phyloP scores from a whole-genome alignment of 192 early-diverging fungal species.

The Umbelopsis isabellina region DNA sequence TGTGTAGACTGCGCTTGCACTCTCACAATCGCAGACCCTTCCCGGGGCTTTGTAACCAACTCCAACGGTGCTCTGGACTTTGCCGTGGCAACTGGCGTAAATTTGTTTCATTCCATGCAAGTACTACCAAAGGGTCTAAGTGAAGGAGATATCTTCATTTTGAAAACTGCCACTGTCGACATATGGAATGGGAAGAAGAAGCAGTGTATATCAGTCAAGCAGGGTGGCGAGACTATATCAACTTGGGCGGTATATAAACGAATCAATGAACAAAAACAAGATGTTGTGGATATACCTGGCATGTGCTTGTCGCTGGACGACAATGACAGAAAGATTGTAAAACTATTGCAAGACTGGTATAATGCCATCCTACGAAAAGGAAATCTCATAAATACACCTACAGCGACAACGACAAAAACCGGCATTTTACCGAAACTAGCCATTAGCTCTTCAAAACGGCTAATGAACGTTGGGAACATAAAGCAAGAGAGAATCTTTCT shows the following conservation, averaged over 20 bases:
- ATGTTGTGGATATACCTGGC: background rate
- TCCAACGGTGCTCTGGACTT: too few relatives aligned
- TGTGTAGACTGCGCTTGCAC: background rate
- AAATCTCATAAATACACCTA: background rate
- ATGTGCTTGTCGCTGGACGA: constrained; percentile 15
- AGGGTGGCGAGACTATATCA: background rate
- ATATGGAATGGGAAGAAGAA: background rate
- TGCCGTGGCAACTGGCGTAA: background rate
- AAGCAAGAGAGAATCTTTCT: background rate
- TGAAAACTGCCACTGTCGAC: background rate
- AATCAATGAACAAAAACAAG: background rate
- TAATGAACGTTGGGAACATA: background rate
- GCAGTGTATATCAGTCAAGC: background rate
- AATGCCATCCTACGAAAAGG: background rate
- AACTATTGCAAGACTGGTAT: background rate
- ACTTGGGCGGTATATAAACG: background rate
- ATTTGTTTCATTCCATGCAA: background rate
- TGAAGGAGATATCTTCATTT: background rate
- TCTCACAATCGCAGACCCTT: background rate
- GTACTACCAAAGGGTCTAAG: background rate
- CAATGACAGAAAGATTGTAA: background rate
- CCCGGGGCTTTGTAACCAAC: background rate
- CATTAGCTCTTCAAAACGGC: background rate
- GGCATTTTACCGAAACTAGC: background rate
- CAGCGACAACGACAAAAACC: background rate